phyloP scores from a whole-genome alignment of 176 grass and related monocot species.

The Alopecurus myosuroides region DNA sequence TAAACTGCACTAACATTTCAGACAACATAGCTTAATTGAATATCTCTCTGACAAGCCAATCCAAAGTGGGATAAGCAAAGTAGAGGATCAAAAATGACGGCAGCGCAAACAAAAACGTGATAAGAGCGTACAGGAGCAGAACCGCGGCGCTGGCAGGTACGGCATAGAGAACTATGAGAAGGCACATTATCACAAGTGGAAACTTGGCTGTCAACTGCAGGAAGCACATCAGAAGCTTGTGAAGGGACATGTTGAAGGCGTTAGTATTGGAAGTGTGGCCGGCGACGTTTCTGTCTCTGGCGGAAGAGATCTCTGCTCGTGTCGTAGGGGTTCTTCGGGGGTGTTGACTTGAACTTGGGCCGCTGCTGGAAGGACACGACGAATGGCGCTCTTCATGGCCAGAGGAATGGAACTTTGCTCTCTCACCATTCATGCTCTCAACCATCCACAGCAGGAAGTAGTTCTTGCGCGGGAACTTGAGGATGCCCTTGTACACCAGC shows the following conservation, averaged over 20 bases:
- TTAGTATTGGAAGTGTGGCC: slow-evolving; percentile 34
- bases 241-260: slow-evolving; percentile 49
- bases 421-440: slow-evolving; percentile 74
- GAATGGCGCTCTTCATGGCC: slow-evolving; percentile 19
- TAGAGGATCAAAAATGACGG: slow-evolving; percentile 84
- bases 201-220: slow-evolving; percentile 82
- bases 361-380: slow-evolving; percentile 9
- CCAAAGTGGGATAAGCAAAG: slow-evolving; percentile 78
- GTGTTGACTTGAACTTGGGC: slow-evolving; percentile 35
- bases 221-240: slow-evolving; percentile 60
- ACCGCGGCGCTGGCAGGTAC: slow-evolving; percentile 71
- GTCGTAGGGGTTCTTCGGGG: slow-evolving; percentile 22
- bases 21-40: slow-evolving; percentile 36
- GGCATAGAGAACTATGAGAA: slow-evolving; percentile 79
- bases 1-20: not conserved
- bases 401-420: slow-evolving; percentile 46
- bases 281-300: not conserved
- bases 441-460: slow-evolving; percentile 98
- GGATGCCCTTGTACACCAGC: slow-evolving; percentile 72
- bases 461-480: slow-evolving; percentile 81
- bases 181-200: slow-evolving; percentile 76
- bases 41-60: slow-evolving; percentile 85
- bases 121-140: slow-evolving; percentile 57
- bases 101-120: slow-evolving; percentile 81
- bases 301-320: not conserved